Conservation (phyloP, 192 early-diverging fungal species). For the Backusella circina region DNA sequence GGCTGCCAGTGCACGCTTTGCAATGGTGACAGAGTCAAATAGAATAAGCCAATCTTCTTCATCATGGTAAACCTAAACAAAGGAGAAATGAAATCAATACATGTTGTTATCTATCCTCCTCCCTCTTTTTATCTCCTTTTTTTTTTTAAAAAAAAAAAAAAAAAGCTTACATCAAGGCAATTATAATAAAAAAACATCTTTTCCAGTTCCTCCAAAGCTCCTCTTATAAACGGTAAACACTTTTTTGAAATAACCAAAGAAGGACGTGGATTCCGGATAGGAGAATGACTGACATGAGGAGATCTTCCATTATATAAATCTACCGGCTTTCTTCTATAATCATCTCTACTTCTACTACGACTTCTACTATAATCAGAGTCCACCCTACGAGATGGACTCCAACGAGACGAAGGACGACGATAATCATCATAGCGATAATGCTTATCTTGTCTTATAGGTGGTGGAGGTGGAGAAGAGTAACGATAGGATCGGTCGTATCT, state of each 20-base stretch:
- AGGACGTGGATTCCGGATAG: slow-evolving; percentile 4
- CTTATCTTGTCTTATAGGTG: neutral
- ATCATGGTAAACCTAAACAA: slow-evolving; percentile 45
- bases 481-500: slow-evolving; percentile 4
- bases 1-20: slow-evolving; percentile 38
- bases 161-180: slow-evolving; percentile 38
- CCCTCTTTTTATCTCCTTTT: neutral
- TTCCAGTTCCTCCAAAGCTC: slow-evolving; percentile 43
- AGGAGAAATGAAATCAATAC: neutral
- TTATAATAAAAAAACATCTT: slow-evolving; percentile 46
- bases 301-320: neutral
- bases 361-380: slow-evolving; percentile 19
- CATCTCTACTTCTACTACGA: slow-evolving; percentile 17
- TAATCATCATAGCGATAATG: neutral
- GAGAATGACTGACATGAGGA: neutral
- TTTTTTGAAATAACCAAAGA: slow-evolving; percentile 46
- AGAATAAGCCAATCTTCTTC: slow-evolving; percentile 51
- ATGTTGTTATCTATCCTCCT: neutral
- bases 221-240: slow-evolving; percentile 43
- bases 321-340: neutral
- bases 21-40: slow-evolving; percentile 42
- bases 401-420: neutral
- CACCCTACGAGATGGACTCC: neutral
- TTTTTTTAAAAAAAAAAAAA: too few relatives aligned
- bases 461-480: slow-evolving; percentile 1